Percentiles rank a stretch among this genome's conserved stretches.
Conservation (phyloP, 495 filamentous ascomycete genomes). For the Sphaerosporella brunnea region DNA sequence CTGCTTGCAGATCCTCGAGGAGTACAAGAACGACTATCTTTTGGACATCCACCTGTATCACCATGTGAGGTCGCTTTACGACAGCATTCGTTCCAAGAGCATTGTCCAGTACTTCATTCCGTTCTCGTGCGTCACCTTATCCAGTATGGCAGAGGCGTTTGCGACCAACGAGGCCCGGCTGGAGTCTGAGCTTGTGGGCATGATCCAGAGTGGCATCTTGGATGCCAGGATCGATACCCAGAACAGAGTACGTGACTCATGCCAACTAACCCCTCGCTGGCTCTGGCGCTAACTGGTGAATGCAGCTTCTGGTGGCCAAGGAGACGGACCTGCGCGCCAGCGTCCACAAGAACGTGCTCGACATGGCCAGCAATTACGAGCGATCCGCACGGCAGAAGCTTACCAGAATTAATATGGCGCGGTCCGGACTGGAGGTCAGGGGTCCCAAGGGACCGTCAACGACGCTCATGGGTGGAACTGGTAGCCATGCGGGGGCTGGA, state of each 20-base stretch:
- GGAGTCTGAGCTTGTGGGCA: slow-evolving; percentile 39
- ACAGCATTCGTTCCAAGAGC: slow-evolving; percentile 63
- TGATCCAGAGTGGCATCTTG: slow-evolving; percentile 58
- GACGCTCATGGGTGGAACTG: too few relatives aligned
- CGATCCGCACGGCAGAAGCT: slow-evolving; percentile 55
- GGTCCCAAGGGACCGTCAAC: slow-evolving; percentile 18
- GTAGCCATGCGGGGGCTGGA: too few relatives aligned
- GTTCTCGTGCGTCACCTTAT: slow-evolving; percentile 55
- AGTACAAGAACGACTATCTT: slow-evolving; percentile 65
- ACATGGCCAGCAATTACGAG: slow-evolving; percentile 53
- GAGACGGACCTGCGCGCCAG: slow-evolving; percentile 42
- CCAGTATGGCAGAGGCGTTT: slow-evolving; percentile 49
- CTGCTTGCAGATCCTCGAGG: slow-evolving; percentile 65
- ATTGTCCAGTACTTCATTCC: slow-evolving; percentile 81
- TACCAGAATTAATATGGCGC: slow-evolving; percentile 51
- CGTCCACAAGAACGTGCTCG: slow-evolving; percentile 49
- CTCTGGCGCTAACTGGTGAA: slow-evolving; percentile 11
- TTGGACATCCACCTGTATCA: slow-evolving; percentile 75
- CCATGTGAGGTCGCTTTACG: slow-evolving; percentile 52
- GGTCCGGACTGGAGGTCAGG: slow-evolving; percentile 58
- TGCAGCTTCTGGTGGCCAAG: slow-evolving; percentile 49
- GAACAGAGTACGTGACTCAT: slow-evolving; percentile 40
- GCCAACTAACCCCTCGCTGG: too few relatives aligned
- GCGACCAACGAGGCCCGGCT: slow-evolving; percentile 28
- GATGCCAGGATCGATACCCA: slow-evolving; percentile 71